Base-by-base conservation (phyloP, 768 basidiomycete genomes). In the Krasilnikovozyma curviuscula region DNA sequence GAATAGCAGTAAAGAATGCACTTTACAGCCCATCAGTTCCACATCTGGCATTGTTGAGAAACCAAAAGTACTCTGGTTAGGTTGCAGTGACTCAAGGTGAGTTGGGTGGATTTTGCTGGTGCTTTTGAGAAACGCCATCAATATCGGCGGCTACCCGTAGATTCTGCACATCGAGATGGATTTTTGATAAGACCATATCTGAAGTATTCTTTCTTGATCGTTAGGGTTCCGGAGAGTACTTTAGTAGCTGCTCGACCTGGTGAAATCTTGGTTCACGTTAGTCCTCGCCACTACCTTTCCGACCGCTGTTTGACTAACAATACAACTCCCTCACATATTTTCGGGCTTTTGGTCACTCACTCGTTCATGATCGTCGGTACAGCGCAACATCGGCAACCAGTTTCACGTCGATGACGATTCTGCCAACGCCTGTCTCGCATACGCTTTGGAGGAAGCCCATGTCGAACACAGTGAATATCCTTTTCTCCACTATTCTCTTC, bases 311-410 rank as follows among this genome's bases (percentile, higher is more conserved):
- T n/a, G n/a, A n/a, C n/a, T n/a, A n/a, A n/a, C n/a, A n/a, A n/a
- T n/a, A n/a, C n/a, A n/a, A n/a, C n/a, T n/a, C n/a, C n/a, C n/a
- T n/a, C n/a, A n/a, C n/a, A n/a, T n/a, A n/a, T n/a, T n/a, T n/a
- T n/a, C n/a, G n/a, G n/a, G n/a, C n/a, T n/a, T n/a, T n/a, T n/a
- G n/a, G n/a, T n/a, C 28, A 16, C n/a, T 10, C 14, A 21, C 33
- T 34, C 5, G n/a, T n/a, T n/a, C n/a, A n/a, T n/a, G n/a, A n/a
- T n/a, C n/a, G n/a, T n/a, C n/a, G 27, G 14, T 13, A n/a, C 49
- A 52, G 50, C 23, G 50, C 12, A 52, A 52, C 50, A 52, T 52
- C 27, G 50, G 45, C 23, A 52, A 52, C 50, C 50, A 52, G 46
- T 52, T 46, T 40, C 50, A 52, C 21, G 18, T 32, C 32, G 44